Conservation (phyloP, 768 basidiomycete species). For the Lactifluus subvellereus region DNA sequence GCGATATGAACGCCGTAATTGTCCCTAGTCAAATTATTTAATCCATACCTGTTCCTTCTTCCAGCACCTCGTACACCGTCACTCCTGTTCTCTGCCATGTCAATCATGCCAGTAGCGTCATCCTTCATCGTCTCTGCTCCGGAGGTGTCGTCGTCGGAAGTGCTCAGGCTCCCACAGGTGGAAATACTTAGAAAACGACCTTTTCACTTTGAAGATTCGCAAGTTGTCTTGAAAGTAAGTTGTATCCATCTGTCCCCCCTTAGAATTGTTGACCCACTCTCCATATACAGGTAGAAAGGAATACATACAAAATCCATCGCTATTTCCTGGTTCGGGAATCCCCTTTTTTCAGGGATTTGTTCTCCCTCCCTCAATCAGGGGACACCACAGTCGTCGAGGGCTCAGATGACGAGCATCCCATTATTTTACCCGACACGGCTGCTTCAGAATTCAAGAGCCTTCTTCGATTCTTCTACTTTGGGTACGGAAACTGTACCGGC, state of each 20-base stretch:
- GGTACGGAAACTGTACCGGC: constrained; percentile 2
- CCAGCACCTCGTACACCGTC: neutral
- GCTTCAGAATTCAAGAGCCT: constrained; percentile 20
- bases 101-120: neutral
- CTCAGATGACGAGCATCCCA: constrained; percentile 22
- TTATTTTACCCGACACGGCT: constrained; percentile 18
- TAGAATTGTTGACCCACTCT: neutral
- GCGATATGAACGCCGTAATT: neutral
- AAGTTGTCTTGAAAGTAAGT: constrained; percentile 11
- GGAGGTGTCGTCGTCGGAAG: neutral
- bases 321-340: constrained; percentile 23
- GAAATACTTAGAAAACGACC: neutral
- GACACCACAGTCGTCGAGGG: constrained; percentile 21
- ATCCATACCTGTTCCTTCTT: neutral
- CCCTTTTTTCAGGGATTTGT: constrained; percentile 19
- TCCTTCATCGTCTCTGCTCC: no score
- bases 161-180: neutral
- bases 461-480: constrained; percentile 24
- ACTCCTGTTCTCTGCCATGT: neutral
- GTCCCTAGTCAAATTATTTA: neutral
- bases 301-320: constrained; percentile 25
- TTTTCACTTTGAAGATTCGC: constrained; percentile 7
- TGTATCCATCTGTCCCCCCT: neutral
- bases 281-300: constrained; percentile 18
- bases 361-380: constrained; percentile 21